These are phyloP conservation scores for Dryadomyces sulphureus DNA, from an alignment of 2,329 filamentous ascomycete species.

Conservation along the genomic window DNA sequence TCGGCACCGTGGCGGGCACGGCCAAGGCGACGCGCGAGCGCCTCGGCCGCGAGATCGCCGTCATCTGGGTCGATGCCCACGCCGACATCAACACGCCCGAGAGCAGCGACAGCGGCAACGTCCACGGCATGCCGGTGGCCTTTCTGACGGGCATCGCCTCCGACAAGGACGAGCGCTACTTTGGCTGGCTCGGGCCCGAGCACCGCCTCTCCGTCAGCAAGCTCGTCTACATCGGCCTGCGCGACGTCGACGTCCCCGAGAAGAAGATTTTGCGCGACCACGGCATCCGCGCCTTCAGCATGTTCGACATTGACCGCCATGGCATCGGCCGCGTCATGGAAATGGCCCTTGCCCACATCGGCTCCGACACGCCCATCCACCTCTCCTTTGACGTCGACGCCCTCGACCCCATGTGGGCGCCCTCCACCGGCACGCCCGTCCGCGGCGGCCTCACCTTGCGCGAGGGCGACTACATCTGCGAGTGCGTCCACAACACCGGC, in stretches of 20 bases:
- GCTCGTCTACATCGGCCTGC: conserved; percentile 89
- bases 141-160: conserved; percentile 77
- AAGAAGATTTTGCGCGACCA: conserved; percentile 82
- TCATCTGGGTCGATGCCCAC: conserved; percentile 98
- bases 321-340: conserved; percentile 94
- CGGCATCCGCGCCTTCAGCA: conserved; percentile 89
- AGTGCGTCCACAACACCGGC: conserved; percentile 67
- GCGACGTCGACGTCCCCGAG: conserved; percentile 87
- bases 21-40: conserved; percentile 78
- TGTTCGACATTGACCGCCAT: conserved; percentile 87
- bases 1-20: conserved; percentile 79
- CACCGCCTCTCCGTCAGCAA: conserved; percentile 60
- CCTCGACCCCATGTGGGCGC: conserved; percentile 89
- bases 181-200: conserved; percentile 76
- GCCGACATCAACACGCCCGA: conserved; percentile 96
- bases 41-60: conserved; percentile 67
- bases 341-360: conserved; percentile 95
- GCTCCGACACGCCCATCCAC: conserved; percentile 88
- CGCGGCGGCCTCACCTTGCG: conserved; percentile 83
- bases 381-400: conserved; percentile 96
- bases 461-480: conserved; percentile 95
- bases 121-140: conserved; percentile 94
- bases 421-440: conserved; percentile 89
- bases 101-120: conserved; percentile 76
- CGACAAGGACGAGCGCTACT: conserved; percentile 62